A percentile compares a stretch with the other conserved stretches of the same genome.
These are phyloP conservation scores for Nakazawaea molendinolei DNA, from an alignment of 805 yeast species.

Conservation along the genomic window DNA sequence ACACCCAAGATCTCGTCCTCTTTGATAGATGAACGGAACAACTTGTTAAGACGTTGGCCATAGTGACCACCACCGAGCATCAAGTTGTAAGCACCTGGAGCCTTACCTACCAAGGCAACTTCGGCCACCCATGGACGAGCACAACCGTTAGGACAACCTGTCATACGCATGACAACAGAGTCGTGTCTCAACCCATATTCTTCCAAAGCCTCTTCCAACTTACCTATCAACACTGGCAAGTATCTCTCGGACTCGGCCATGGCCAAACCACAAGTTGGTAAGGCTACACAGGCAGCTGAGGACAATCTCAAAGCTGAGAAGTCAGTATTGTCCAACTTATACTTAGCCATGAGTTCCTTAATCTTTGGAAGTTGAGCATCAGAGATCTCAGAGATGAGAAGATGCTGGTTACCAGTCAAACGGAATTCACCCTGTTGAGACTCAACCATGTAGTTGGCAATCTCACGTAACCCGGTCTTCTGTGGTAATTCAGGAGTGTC, in stretches of 20 bases:
- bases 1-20: constrained; percentile 81
- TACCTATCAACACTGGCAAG: constrained; percentile 74
- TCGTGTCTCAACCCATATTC: constrained; percentile 92
- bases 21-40: constrained; percentile 79
- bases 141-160: constrained; percentile 98
- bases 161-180: constrained; percentile 94
- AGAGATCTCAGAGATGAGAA: constrained; percentile 64
- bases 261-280: constrained; percentile 98
- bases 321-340: constrained; percentile 76
- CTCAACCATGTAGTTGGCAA: constrained; percentile 63
- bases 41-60: constrained; percentile 88
- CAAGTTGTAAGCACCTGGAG: constrained; percentile 86
- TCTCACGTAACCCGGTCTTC: constrained; percentile 74
- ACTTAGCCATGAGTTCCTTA: constrained; percentile 59
- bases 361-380: constrained; percentile 60
- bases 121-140: constrained; percentile 98
- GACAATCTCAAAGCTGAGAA: constrained; percentile 82
- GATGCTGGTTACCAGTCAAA: constrained; percentile 93
- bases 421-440: constrained; percentile 78
- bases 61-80: constrained; percentile 95
- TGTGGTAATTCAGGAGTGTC: constrained; percentile 87
- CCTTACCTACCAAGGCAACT: constrained; percentile 92
- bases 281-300: constrained; percentile 95
- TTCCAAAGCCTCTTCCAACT: constrained; percentile 81
- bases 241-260: constrained; percentile 98